Base-by-base conservation (phyloP, 495 filamentous ascomycete genomes). In the Aspergillus bridgeri region DNA sequence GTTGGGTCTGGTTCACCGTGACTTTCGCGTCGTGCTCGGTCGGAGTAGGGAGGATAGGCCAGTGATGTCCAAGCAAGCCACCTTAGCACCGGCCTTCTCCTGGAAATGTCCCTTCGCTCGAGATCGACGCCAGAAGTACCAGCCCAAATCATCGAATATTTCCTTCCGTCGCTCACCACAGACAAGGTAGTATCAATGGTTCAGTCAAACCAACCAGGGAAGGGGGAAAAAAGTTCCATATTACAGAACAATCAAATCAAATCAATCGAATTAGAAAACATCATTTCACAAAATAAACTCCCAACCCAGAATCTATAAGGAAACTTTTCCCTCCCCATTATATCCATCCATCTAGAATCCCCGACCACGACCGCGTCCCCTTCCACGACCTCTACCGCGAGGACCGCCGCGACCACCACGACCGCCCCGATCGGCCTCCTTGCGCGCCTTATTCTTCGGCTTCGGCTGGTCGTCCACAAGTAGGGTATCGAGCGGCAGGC, bases 391-490 rank as follows among this genome's bases (percentile, higher is more conserved):
- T 59, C 80, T 77, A 64, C 83, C 89, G 24, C 79, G 61, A 51
- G 69, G 73, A 54, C 88, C 76, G 43, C 81, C 73, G 49, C 82
- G 80, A 57, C 81, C 77, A 48, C 85, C 83, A 60, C 85, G 81
- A 17, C 86, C 78, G 21, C 87, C 86, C 53, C 84, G 76, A 62
- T 89, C 89, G 25, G 85, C 80, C 75, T 98, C 95, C 81, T 98
- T 98, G 66, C 94, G 80, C 25, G 94, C 93, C 85, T 98, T 98
- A 75, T 98, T 98, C 86, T 98, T 98, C 50, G 94, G 93, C 78
- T 98, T 98, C 29, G 92, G 91, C 53, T 91, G 86, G 72, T 98
- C 94, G 66, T 98, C 94, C 56, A 98, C 91, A 15, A 98, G 79
- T 29, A 98, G 82, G 15, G 92, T 95, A 69, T 98, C 94, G 47